Evolutionary conservation across 2,329 filamentous ascomycete species (phyloP).

Genomic region (Xylariales sp.): DNA sequence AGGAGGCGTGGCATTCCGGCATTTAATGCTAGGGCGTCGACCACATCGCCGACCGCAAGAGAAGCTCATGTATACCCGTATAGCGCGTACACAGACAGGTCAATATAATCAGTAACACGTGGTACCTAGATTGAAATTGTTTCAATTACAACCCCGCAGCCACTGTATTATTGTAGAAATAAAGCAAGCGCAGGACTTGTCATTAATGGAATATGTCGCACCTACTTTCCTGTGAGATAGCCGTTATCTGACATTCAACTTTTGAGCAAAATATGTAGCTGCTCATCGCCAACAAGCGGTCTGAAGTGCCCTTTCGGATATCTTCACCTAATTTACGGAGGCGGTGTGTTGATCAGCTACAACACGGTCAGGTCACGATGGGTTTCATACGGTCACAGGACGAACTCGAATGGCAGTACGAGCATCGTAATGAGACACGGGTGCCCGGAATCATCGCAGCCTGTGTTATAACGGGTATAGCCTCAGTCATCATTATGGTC

Average conservation of each 20-base stretch:
- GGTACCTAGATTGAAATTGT: constrained; percentile 23
- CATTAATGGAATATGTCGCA: background rate
- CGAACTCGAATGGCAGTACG: constrained; percentile 31
- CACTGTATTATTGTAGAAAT: constrained; percentile 1
- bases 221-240: background rate
- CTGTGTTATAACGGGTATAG: constrained; percentile 19
- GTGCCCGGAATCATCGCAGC: constrained; percentile 19
- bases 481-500: constrained; percentile 25
- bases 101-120: background rate
- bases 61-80: background rate
- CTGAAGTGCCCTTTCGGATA: constrained; percentile 2
- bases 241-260: background rate
- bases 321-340: background rate
- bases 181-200: background rate
- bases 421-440: constrained; percentile 29
- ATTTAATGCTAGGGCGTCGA: constrained; percentile 9
- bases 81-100: background rate
- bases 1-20: constrained; percentile 33
- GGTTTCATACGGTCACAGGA: constrained; percentile 13
- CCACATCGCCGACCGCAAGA: constrained; percentile 5
- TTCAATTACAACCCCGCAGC: constrained; percentile 12
- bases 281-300: constrained; percentile 12
- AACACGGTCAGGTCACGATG: constrained; percentile 10
- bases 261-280: constrained; percentile 16
- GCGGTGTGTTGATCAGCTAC: constrained; percentile 11